phyloP scores from a whole-genome alignment of 2,329 filamentous ascomycete species.

The Trematosphaeria pertusa region DNA sequence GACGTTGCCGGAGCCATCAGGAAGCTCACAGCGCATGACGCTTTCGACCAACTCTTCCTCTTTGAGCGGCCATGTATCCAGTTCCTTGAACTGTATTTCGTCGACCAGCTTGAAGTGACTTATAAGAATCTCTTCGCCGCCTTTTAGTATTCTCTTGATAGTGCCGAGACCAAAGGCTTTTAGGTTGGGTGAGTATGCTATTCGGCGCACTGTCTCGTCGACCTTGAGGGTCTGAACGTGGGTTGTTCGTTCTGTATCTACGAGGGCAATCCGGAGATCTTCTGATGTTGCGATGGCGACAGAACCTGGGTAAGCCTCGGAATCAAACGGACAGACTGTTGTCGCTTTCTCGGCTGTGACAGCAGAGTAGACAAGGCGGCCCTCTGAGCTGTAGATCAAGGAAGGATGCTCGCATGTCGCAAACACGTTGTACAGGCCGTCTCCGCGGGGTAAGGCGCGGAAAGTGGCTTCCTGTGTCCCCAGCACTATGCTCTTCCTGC shows the following conservation, averaged over 20 bases:
- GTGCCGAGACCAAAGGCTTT: conserved; percentile 88
- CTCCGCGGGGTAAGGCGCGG: conserved; percentile 73
- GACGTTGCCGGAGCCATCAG: conserved; percentile 61
- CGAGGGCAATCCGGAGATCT: conserved; percentile 78
- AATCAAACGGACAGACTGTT: conserved; percentile 82
- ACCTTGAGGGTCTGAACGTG: conserved; percentile 84
- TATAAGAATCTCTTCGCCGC: conserved; percentile 75
- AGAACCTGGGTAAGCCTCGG: conserved; percentile 78
- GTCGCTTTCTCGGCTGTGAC: conserved; percentile 88
- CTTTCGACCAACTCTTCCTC: conserved; percentile 81
- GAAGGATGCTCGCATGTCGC: conserved; percentile 94
- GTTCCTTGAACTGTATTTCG: conserved; percentile 81
- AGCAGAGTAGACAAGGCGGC: conserved; percentile 88
- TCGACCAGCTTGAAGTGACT: conserved; percentile 91
- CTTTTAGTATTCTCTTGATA: conserved; percentile 74
- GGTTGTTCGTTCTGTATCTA: conserved; percentile 85
- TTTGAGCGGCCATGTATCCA: conserved; percentile 73
- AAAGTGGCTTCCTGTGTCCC: conserved; percentile 86
- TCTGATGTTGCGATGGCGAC: conserved; percentile 80
- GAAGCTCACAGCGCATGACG: conserved; percentile 77
- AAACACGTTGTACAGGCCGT: conserved; percentile 78
- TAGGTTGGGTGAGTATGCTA: conserved; percentile 81
- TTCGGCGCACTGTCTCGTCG: conserved; percentile 81
- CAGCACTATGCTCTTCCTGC: conserved; percentile 81
- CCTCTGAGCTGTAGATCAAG: conserved; percentile 88